Percentiles rank a stretch among this genome's conserved stretches.
These are phyloP conservation scores for Metschnikowia corniflorae DNA, from an alignment of 805 yeast species.

Conservation along the genomic window DNA sequence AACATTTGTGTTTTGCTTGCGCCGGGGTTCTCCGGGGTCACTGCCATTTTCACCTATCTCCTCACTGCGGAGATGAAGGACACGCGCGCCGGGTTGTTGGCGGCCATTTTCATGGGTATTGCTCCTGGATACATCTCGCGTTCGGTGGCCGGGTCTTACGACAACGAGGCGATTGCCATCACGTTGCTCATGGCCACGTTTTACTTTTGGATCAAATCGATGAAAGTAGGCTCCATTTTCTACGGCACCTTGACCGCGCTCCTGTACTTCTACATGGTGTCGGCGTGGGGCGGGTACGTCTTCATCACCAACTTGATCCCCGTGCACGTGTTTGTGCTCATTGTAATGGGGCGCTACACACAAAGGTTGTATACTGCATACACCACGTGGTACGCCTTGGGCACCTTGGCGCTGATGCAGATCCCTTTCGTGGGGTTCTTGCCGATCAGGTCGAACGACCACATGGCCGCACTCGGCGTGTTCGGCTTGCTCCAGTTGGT, in stretches of 20 bases:
- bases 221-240: conserved; percentile 84
- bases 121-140: conserved; percentile 98
- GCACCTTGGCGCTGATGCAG: conserved; percentile 98
- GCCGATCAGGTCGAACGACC: conserved; percentile 96
- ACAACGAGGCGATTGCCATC: conserved; percentile 98
- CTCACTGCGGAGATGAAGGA: conserved; percentile 90
- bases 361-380: conserved; percentile 83
- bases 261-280: conserved; percentile 95
- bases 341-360: conserved; percentile 91
- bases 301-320: conserved; percentile 98
- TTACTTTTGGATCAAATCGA: conserved; percentile 91
- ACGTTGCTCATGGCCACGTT: conserved; percentile 93
- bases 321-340: conserved; percentile 83
- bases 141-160: conserved; percentile 98
- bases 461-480: conserved; percentile 97
- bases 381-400: conserved; percentile 94
- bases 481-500: conserved; percentile 93
- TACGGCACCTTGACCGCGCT: conserved; percentile 82
- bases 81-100: conserved; percentile 80
- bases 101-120: conserved; percentile 94
- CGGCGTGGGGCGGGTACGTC: conserved; percentile 99
- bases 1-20: conserved; percentile 95
- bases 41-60: conserved; percentile 85
- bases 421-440: conserved; percentile 97
- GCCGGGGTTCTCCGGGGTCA: conserved; percentile 91